phyloP scores from a whole-genome alignment of 2,329 filamentous ascomycete genomes.

The Juglanconis sp. region DNA sequence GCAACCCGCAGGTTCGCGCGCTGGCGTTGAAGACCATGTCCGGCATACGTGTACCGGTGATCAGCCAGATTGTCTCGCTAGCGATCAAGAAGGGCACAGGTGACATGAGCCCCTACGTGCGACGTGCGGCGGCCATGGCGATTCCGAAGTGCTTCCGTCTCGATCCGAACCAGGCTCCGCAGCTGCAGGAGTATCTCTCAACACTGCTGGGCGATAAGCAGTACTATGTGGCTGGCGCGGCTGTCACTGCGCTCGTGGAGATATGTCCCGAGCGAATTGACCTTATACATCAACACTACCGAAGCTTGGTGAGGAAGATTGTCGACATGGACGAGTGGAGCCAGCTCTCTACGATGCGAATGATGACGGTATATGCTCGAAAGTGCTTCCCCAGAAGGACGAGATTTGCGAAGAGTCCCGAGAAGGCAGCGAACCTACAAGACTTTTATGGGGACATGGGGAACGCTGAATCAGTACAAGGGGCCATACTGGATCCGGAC shows the following conservation, averaged over 20 bases:
- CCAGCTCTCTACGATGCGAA: constrained; percentile 75
- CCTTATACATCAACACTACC: constrained; percentile 87
- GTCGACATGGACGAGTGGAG: constrained; percentile 99
- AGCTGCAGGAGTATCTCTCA: constrained; percentile 77
- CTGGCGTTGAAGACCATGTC: constrained; percentile 96
- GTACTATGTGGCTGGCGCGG: constrained; percentile 94
- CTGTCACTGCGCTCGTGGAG: constrained; percentile 83
- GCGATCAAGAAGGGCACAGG: constrained; percentile 91
- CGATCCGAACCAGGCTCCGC: constrained; percentile 80
- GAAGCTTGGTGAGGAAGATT: constrained; percentile 78
- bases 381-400: constrained; percentile 78
- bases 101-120: constrained; percentile 92
- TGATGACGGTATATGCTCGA: constrained; percentile 82
- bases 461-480: constrained; percentile 44
- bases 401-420: constrained; percentile 48
- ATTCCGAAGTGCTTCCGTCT: constrained; percentile 95
- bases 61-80: constrained; percentile 93
- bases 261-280: constrained; percentile 85
- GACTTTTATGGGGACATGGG: constrained; percentile 78
- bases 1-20: constrained; percentile 84
- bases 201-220: constrained; percentile 83
- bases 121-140: constrained; percentile 86
- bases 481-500: constrained; percentile 72
- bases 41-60: constrained; percentile 92
- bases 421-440: constrained; percentile 46